Conservation (phyloP, 495 filamentous ascomycete genomes). For the Pyronema omphalodes region DNA sequence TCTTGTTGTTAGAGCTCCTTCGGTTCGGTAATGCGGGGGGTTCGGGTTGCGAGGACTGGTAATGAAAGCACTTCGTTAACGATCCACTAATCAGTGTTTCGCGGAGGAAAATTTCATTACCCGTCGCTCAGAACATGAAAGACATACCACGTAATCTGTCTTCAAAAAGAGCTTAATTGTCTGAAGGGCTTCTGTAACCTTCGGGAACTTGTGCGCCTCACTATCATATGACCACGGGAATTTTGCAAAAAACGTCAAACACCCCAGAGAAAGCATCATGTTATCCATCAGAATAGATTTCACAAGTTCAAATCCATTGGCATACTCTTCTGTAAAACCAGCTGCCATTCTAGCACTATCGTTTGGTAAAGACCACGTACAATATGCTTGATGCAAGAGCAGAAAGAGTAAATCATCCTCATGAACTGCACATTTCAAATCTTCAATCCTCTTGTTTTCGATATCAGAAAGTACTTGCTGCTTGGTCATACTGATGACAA, state of each 20-base stretch:
- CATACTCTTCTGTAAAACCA: background rate
- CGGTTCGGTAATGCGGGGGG: too few relatives aligned
- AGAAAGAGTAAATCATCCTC: conserved; percentile 1
- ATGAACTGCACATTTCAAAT: background rate
- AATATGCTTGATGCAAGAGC: background rate
- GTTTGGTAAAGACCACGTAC: background rate
- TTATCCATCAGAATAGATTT: background rate
- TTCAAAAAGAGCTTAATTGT: background rate
- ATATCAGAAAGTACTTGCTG: too few relatives aligned
- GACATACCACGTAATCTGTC: background rate
- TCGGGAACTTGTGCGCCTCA: background rate
- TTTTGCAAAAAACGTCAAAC: conserved; percentile 1
- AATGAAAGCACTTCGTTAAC: too few relatives aligned
- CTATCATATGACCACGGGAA: background rate
- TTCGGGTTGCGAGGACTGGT: too few relatives aligned
- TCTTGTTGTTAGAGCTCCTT: too few relatives aligned
- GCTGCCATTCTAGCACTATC: background rate
- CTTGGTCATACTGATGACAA: too few relatives aligned
- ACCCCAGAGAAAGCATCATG: background rate
- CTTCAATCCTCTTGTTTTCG: too few relatives aligned
- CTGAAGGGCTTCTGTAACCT: background rate
- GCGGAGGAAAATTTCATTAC: too few relatives aligned
- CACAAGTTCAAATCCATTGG: background rate
- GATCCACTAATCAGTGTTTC: too few relatives aligned
- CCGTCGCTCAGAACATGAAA: too few relatives aligned